Conservation (phyloP, 1,284 basidiomycete genomes). For the Xerocomus minutiporus region DNA sequence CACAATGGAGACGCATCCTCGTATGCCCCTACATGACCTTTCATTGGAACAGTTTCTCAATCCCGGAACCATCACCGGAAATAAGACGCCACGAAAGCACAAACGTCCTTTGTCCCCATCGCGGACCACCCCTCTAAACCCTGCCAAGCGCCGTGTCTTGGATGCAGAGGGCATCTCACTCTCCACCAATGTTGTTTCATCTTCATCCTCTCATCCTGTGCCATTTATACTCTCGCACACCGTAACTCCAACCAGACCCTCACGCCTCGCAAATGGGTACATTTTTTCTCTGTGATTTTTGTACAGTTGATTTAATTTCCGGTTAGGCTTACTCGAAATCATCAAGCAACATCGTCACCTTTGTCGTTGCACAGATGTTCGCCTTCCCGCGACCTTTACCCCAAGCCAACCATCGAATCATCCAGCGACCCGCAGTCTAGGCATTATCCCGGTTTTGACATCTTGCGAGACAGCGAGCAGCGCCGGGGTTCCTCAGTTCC, state of each 20-base stretch:
- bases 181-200: slow-evolving; percentile 6
- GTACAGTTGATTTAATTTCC: not conserved
- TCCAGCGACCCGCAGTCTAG: slow-evolving; percentile 52
- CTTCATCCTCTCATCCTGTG: slow-evolving; percentile 13
- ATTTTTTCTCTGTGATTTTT: not conserved
- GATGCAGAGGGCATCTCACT: slow-evolving; percentile 48
- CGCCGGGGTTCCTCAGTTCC: slow-evolving; percentile 14
- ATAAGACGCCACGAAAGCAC: slow-evolving; percentile 24
- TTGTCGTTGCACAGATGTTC: slow-evolving; percentile 19
- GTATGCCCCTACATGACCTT: slow-evolving; percentile 50
- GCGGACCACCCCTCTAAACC: slow-evolving; percentile 45
- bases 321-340: slow-evolving; percentile 15
- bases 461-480: slow-evolving; percentile 52
- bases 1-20: slow-evolving; percentile 34
- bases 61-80: slow-evolving; percentile 24
- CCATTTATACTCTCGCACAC: slow-evolving; percentile 13
- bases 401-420: slow-evolving; percentile 35
- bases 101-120: slow-evolving; percentile 56
- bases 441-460: slow-evolving; percentile 70
- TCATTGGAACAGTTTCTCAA: slow-evolving; percentile 51
- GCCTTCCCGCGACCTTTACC: slow-evolving; percentile 27
- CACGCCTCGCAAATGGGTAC: slow-evolving; percentile 26
- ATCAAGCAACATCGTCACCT: slow-evolving; percentile 11
- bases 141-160: slow-evolving; percentile 67
- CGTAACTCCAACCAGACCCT: slow-evolving; percentile 22